Percentiles rank a stretch among this genome's conserved stretches.
Evolutionary conservation across 768 basidiomycete species (phyloP).

Genomic region (Kondoa subrosea): DNA sequence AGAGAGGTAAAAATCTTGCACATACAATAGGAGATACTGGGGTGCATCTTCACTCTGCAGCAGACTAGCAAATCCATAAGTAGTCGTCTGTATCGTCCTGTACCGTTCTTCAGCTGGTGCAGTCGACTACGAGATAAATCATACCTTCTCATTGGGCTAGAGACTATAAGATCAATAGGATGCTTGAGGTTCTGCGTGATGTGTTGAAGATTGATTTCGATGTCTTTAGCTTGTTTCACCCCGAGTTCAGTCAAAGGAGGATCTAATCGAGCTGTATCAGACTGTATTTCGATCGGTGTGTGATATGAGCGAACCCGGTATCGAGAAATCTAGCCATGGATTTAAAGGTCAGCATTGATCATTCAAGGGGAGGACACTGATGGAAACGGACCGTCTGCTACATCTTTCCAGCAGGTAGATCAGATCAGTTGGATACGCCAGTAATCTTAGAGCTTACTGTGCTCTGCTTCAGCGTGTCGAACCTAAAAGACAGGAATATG

Average conservation of each 20-base stretch:
- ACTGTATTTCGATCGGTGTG: neutral
- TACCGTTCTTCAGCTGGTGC: neutral
- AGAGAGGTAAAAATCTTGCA: neutral
- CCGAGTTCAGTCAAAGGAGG: neutral
- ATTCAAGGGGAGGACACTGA: neutral
- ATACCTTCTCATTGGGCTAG: neutral
- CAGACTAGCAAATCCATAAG: neutral
- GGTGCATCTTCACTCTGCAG: neutral
- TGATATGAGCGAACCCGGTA: neutral
- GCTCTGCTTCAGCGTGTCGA: slow-evolving; percentile 1
- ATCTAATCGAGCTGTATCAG: neutral
- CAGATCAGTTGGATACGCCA: neutral
- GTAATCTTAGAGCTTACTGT: neutral
- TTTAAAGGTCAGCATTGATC: neutral
- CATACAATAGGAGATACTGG: neutral
- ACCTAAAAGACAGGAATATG: neutral
- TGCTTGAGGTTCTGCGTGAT: neutral
- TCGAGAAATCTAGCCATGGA: neutral
- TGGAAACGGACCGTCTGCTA: neutral
- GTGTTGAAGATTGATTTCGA: neutral
- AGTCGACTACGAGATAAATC: neutral
- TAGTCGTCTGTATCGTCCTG: slow-evolving; percentile 4
- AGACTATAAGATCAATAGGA: neutral
- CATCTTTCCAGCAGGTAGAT: neutral
- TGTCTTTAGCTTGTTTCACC: neutral